These are phyloP conservation scores for Aspergillus steynii DNA, from an alignment of 495 filamentous ascomycete genomes.

Conservation along the genomic window DNA sequence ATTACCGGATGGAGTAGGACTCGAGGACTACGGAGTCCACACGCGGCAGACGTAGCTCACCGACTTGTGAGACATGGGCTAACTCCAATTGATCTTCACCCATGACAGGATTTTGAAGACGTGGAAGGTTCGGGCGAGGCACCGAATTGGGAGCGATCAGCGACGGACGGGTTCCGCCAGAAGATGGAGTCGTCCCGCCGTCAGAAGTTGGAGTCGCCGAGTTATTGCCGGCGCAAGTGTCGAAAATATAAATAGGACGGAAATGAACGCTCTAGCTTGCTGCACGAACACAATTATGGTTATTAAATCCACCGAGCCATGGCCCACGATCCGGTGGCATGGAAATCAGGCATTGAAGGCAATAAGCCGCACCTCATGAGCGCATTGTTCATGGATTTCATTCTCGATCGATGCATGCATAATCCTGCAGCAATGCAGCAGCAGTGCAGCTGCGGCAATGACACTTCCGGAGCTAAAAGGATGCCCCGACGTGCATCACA, in stretches of 20 bases:
- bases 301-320: background rate
- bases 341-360: background rate
- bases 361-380: background rate
- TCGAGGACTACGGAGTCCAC: background rate
- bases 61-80: background rate
- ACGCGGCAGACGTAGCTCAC: background rate
- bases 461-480: too few relatives aligned
- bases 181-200: background rate
- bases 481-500: too few relatives aligned
- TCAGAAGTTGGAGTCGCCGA: background rate
- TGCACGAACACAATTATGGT: background rate
- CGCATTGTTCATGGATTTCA: background rate
- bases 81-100: background rate
- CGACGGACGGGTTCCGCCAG: background rate
- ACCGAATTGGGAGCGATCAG: background rate
- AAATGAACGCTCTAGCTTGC: background rate
- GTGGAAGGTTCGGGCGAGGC: background rate
- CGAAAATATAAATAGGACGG: background rate
- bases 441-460: too few relatives aligned
- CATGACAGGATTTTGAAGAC: background rate
- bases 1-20: background rate
- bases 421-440: background rate
- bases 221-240: background rate
- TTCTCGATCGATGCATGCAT: background rate
- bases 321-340: background rate